Base-by-base conservation (phyloP, 2,329 filamentous ascomycete genomes). In the Blumeriella jaapii region DNA sequence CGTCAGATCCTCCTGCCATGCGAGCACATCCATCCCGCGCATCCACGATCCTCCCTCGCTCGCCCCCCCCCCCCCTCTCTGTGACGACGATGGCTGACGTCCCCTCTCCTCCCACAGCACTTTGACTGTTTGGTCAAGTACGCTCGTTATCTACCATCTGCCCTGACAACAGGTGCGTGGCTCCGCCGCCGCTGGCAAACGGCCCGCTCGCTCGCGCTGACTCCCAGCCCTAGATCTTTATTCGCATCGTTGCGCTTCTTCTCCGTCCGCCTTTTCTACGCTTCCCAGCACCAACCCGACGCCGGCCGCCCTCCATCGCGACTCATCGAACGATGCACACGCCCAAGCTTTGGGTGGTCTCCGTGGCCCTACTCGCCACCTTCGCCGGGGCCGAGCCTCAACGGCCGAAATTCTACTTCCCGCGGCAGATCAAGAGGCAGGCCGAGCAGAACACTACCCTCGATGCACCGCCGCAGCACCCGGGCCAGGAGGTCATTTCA, bases 41-140 rank as follows among this genome's bases (percentile, higher is more conserved):
- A n/a, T 10, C 3, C 22, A 24, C 22, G 7, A 24, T n/a, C 22
- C 12, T 10, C 10, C 12, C 22, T 24, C 7, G 4, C 20, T 11
- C 11, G 6, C 20, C 20, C 20, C 20, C 20, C 20, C 20, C 11
- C 20, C 20, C 20, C 20, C 11, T 11, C 22, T n/a, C 22, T 9
- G 22, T 24, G 7, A 35, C 27, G 23, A 44, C 39, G 27, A 34
- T 33, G 45, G 39, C 46, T 54, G 41, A 52, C 50, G 20, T 36
- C 15, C 31, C 40, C 26, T 26, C 15, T 32, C 40, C 26, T 26
- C 34, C 32, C 20, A 34, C 37, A 51, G 49, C 44, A 36, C 66
- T 67, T 71, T 70, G 63, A 66, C 61, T 61, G 55, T 50, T 55
- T 57, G 62, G 67, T 72, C 69, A 71, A 69, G 62, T 71, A 69